phyloP scores from a whole-genome alignment of 148 eudicot genomes.

The Rheum nobile region DNA sequence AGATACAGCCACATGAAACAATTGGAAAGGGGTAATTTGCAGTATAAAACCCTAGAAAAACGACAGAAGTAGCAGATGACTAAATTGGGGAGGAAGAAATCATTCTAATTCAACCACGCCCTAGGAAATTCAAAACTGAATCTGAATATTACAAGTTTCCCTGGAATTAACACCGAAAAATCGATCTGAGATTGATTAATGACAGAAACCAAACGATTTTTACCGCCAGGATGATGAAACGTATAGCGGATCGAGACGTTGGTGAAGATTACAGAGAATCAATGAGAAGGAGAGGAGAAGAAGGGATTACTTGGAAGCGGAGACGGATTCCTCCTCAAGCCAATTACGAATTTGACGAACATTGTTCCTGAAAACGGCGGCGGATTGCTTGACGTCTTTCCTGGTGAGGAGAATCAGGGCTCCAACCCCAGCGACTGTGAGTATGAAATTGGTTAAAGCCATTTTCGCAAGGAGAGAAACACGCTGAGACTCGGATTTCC shows the following conservation, averaged over 20 bases:
- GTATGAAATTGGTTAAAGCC: conserved; percentile 71
- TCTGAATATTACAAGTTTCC: background rate
- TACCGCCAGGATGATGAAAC: background rate
- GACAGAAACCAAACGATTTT: background rate
- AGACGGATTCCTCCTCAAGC: conserved; percentile 71
- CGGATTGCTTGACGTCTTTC: conserved; percentile 67
- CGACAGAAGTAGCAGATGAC: background rate
- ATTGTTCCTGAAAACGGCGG: conserved; percentile 65
- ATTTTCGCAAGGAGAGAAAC: conserved; percentile 15
- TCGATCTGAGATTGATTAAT: background rate
- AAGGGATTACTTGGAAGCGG: conserved; percentile 55
- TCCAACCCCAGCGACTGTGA: conserved; percentile 73
- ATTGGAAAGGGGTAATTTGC: background rate
- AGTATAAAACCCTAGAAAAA: conserved; percentile 2
- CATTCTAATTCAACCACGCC: background rate
- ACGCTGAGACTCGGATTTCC: background rate
- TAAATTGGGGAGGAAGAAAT: background rate
- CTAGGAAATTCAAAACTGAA: background rate
- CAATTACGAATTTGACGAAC: conserved; percentile 71
- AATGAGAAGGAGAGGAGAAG: background rate
- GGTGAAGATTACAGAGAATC: background rate
- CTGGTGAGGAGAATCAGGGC: conserved; percentile 64
- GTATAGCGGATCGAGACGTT: background rate
- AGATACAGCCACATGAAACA: background rate
- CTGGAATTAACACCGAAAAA: background rate